These are phyloP conservation scores for Puccinia hordei DNA, from an alignment of 1,284 basidiomycete species.

Conservation along the genomic window DNA sequence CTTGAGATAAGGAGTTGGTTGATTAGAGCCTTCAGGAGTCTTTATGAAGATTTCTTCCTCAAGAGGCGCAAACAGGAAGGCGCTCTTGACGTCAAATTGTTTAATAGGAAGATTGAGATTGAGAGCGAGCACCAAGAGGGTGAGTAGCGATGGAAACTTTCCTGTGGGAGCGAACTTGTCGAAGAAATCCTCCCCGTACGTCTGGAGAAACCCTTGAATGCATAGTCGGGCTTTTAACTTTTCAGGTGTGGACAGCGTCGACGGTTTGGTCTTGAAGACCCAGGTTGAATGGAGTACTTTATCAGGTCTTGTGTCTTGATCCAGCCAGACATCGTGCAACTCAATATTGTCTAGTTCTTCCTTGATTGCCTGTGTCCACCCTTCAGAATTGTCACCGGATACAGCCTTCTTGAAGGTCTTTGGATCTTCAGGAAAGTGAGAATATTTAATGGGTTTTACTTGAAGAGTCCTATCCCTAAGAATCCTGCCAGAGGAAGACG, in stretches of 20 bases:
- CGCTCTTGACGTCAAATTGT: not conserved
- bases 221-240: not conserved
- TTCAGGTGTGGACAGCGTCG: no score
- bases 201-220: not conserved
- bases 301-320: not conserved
- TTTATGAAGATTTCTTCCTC: not conserved
- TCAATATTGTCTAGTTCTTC: not conserved
- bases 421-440: no score
- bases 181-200: not conserved
- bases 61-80: not conserved
- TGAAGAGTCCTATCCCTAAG: no score
- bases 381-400: no score
- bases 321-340: not conserved
- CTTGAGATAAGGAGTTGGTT: not conserved
- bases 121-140: not conserved
- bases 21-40: not conserved
- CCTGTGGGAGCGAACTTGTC: not conserved
- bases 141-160: not conserved
- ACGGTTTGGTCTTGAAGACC: not conserved
- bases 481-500: no score
- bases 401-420: no score
- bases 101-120: not conserved
- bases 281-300: no score
- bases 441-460: no score
- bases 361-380: no score